Conservation (phyloP, 1,284 basidiomycete genomes). For the Fomitiporia mediterranea region DNA sequence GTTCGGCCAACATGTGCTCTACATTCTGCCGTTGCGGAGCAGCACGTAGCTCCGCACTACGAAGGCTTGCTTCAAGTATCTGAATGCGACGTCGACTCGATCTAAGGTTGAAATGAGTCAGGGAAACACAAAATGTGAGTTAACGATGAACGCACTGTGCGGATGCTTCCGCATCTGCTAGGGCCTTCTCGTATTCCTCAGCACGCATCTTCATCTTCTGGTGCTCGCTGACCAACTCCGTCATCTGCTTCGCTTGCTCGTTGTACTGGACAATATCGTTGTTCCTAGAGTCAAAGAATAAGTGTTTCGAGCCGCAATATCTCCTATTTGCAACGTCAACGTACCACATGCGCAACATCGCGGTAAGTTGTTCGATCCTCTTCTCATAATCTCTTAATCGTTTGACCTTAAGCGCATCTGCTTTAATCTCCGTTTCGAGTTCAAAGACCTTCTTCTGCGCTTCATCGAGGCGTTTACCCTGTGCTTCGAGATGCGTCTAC, state of each 20-base stretch:
- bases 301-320: background rate
- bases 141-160: conserved; percentile 42
- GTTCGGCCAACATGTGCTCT: conserved; percentile 33
- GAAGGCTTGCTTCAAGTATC: conserved; percentile 50
- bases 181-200: conserved; percentile 49
- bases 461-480: conserved; percentile 58
- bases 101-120: conserved; percentile 32
- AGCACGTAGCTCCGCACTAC: conserved; percentile 33
- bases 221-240: conserved; percentile 48
- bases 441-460: conserved; percentile 56
- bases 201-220: conserved; percentile 61
- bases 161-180: conserved; percentile 46
- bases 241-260: conserved; percentile 41
- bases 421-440: conserved; percentile 62
- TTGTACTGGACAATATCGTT: background rate
- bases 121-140: background rate
- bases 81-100: conserved; percentile 52
- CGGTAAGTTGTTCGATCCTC: conserved; percentile 66
- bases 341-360: conserved; percentile 68
- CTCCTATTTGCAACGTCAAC: conserved; percentile 20
- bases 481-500: conserved; percentile 66
- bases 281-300: background rate
- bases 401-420: conserved; percentile 68
- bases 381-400: conserved; percentile 66
- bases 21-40: conserved; percentile 33